phyloP scores from a whole-genome alignment of 2,329 filamentous ascomycete genomes.

The Aureobasidium melanogenum region DNA sequence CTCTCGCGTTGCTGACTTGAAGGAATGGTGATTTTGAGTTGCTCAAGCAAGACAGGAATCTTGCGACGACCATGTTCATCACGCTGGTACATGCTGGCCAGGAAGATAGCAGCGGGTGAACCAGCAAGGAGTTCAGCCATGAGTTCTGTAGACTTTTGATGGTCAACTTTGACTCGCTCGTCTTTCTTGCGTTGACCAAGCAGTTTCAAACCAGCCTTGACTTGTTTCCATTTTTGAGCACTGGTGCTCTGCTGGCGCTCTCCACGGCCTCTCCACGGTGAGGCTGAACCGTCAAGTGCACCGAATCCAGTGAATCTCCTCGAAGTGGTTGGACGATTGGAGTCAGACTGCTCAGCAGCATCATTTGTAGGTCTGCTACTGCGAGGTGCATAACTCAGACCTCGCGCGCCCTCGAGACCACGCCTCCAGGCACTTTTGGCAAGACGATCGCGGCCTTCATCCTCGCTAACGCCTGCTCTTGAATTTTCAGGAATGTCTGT shows the following conservation, averaged over 20 bases:
- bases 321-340: conserved; percentile 35
- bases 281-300: conserved; percentile 27
- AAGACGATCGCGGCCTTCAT: conserved; percentile 41
- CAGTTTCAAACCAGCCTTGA: conserved; percentile 82
- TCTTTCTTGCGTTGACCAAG: conserved; percentile 72
- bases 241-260: conserved; percentile 40
- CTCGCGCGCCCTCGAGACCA: conserved; percentile 38
- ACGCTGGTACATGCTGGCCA: conserved; percentile 95
- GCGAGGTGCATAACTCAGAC: conserved; percentile 35
- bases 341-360: conserved; percentile 25
- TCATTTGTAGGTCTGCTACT: conserved; percentile 14
- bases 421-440: conserved; percentile 38
- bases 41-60: conserved; percentile 89
- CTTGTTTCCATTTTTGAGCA: conserved; percentile 81
- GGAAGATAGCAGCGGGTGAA: conserved; percentile 82
- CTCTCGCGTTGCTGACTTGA: conserved; percentile 66
- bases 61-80: conserved; percentile 93
- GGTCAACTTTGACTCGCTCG: conserved; percentile 77
- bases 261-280: conserved; percentile 34
- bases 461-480: conserved; percentile 40
- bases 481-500: conserved; percentile 37
- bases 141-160: conserved; percentile 88
- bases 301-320: conserved; percentile 39
- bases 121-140: conserved; percentile 92
- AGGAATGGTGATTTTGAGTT: conserved; percentile 79